A percentile compares a stretch with the other conserved stretches of the same genome.
Evolutionary conservation across 1,284 basidiomycete species (phyloP).

Genomic region (Binderoboletus segoi): DNA sequence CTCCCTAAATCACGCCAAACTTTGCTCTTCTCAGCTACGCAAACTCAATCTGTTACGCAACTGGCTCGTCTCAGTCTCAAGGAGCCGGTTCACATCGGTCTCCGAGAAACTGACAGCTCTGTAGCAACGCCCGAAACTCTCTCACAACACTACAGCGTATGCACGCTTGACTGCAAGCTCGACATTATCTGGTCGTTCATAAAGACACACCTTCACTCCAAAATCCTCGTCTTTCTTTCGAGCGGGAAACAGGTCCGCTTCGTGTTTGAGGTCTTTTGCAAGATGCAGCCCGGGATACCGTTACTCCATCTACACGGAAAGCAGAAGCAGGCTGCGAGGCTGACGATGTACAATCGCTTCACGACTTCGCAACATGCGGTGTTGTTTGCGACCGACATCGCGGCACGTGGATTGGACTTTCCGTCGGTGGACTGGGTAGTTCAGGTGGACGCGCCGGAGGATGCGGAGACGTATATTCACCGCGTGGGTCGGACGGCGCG

Average conservation of each 20-base stretch:
- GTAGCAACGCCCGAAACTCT: conserved; percentile 68
- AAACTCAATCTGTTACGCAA: conserved; percentile 89
- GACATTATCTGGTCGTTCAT: conserved; percentile 95
- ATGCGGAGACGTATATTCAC: conserved; percentile 98
- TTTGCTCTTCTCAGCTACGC: conserved; percentile 95
- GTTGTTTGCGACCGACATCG: conserved; percentile 96
- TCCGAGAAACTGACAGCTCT: conserved; percentile 50
- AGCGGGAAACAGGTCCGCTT: conserved; percentile 97
- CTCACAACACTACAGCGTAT: conserved; percentile 90
- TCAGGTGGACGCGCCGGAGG: conserved; percentile 97
- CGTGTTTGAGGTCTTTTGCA: conserved; percentile 95
- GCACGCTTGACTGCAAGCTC: conserved; percentile 86
- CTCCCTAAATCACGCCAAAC: conserved; percentile 88
- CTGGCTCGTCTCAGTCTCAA: conserved; percentile 89
- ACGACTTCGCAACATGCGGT: conserved; percentile 79
- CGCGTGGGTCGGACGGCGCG: conserved; percentile 95
- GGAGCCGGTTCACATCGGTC: conserved; percentile 79
- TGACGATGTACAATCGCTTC: conserved; percentile 84
- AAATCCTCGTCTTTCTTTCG: conserved; percentile 93
- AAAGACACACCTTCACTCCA: conserved; percentile 91
- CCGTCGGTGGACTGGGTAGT: conserved; percentile 97
- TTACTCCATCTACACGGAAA: conserved; percentile 95
- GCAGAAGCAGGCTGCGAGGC: conserved; percentile 90
- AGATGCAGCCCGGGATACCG: conserved; percentile 91
- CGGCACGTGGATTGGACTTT: conserved; percentile 96